phyloP scores from a whole-genome alignment of 2,329 filamentous ascomycete species.

The Arthrinium phaeospermum region DNA sequence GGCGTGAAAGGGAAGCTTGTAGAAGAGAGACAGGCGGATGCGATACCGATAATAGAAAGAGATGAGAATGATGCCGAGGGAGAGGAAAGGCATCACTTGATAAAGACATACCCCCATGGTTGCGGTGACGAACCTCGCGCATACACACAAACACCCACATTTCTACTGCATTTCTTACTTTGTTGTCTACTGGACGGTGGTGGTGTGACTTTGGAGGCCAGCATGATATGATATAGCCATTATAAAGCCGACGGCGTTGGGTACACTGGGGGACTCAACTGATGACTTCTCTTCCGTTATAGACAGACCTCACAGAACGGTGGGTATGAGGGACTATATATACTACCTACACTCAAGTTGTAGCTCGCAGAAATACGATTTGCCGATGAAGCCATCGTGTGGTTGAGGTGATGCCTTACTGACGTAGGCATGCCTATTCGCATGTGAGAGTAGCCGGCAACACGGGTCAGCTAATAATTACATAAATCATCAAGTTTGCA shows the following conservation, averaged over 20 bases:
- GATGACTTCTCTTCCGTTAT: background rate
- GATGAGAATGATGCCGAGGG: background rate
- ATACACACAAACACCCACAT: background rate
- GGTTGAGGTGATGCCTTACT: background rate
- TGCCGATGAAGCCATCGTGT: background rate
- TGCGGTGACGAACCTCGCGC: background rate
- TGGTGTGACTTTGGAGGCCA: background rate
- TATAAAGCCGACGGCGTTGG: constrained; percentile 13
- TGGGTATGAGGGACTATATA: background rate
- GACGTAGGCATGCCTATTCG: background rate
- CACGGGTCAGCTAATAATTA: too few relatives aligned
- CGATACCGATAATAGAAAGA: background rate
- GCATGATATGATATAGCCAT: constrained; percentile 10
- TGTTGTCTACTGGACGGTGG: background rate
- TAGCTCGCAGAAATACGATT: background rate
- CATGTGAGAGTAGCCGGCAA: background rate
- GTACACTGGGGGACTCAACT: constrained; percentile 3
- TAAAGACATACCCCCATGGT: constrained; percentile 1
- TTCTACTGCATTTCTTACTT: constrained; percentile 8
- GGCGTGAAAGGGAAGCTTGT: constrained; percentile 28
- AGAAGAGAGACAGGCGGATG: background rate
- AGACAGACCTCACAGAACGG: background rate
- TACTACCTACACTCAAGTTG: background rate
- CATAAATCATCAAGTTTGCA: background rate
- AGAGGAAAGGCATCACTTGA: background rate